Evolutionary conservation across 2,329 filamentous ascomycete species (phyloP).

Genomic region (Calonectria multiphialidica): DNA sequence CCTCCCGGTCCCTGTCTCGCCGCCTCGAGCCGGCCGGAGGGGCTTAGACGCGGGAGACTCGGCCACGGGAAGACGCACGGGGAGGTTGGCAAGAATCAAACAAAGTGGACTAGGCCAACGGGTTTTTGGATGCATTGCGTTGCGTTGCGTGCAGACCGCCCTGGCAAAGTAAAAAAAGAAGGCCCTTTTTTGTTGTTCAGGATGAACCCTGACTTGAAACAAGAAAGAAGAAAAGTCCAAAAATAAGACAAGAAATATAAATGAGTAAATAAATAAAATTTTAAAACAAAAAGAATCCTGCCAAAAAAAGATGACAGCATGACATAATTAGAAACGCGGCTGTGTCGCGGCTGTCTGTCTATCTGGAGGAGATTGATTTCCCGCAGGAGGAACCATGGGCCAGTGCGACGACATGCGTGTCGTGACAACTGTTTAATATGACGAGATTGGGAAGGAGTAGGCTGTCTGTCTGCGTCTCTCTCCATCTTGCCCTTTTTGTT

Average conservation of each 20-base stretch:
- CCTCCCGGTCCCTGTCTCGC: neutral
- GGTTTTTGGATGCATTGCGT: no score
- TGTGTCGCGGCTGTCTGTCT: neutral
- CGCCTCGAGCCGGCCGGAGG: neutral
- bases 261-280: neutral
- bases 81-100: conserved; percentile 15
- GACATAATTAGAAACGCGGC: neutral
- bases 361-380: conserved; percentile 2
- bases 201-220: neutral
- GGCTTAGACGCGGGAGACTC: neutral
- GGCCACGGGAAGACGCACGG: neutral
- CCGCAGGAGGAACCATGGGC: neutral
- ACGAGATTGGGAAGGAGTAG: neutral
- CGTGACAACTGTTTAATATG: neutral
- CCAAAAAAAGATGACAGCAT: neutral
- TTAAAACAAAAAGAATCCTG: neutral
- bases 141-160: no score
- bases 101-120: neutral
- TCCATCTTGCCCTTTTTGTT: no score
- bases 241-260: neutral
- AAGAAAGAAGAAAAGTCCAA: neutral
- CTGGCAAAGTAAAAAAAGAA: no score
- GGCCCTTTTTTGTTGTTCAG: neutral
- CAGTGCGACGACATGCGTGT: neutral
- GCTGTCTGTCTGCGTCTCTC: no score